These are phyloP conservation scores for Macrolepiota fuliginosa DNA, from an alignment of 768 basidiomycete genomes.

Conservation along the genomic window DNA sequence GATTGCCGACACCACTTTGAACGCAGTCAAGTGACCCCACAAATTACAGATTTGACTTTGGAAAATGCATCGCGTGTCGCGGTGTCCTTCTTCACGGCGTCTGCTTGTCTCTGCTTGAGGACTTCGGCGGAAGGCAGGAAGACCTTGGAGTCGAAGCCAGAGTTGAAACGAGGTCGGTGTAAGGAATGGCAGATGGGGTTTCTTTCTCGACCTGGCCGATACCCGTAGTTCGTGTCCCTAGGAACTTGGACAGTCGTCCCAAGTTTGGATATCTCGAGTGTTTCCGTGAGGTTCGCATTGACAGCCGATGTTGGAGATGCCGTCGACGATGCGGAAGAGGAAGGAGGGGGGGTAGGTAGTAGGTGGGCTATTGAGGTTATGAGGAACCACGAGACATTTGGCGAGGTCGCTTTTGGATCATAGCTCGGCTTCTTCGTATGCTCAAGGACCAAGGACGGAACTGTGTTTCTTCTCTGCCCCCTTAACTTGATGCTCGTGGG, in stretches of 20 bases:
- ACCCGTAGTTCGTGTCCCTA: conserved; percentile 58
- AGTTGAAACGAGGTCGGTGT: neutral
- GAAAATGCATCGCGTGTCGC: conserved; percentile 59
- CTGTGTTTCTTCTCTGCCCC: conserved; percentile 47
- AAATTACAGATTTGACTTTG: conserved; percentile 79
- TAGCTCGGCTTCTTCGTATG: conserved; percentile 54
- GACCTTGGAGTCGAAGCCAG: conserved; percentile 12
- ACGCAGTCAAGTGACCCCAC: conserved; percentile 67
- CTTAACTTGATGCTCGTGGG: conserved; percentile 40
- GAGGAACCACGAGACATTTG: conserved; percentile 54
- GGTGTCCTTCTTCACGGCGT: conserved; percentile 23
- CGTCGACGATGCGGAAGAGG: conserved; percentile 23
- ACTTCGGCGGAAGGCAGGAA: neutral
- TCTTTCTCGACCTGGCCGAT: conserved; percentile 56
- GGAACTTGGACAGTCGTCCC: conserved; percentile 45
- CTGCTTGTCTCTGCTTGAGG: conserved; percentile 2
- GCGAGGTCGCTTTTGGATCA: conserved; percentile 72
- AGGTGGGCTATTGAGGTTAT: conserved; percentile 34
- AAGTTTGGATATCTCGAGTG: conserved; percentile 13
- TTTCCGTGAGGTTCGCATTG: conserved; percentile 14
- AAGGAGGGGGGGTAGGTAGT: conserved; percentile 21
- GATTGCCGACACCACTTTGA: conserved; percentile 77
- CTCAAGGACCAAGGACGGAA: conserved; percentile 71
- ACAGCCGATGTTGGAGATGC: conserved; percentile 23
- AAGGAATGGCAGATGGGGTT: conserved; percentile 48